phyloP scores from a whole-genome alignment of 805 yeast species.

The Metschnikowia noctiluminum region DNA sequence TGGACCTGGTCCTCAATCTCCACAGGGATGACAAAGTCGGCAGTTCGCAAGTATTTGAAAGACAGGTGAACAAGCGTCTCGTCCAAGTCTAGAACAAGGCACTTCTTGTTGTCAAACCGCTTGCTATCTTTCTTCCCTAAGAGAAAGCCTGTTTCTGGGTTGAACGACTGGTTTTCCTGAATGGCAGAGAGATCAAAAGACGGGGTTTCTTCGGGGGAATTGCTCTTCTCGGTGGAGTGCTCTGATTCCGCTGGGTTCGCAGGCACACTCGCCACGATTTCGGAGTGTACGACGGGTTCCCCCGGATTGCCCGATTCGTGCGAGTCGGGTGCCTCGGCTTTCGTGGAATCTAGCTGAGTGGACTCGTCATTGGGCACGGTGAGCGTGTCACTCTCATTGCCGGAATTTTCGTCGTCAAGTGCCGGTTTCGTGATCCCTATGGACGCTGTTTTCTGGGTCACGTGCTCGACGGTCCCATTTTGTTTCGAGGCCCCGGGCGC shows the following conservation, averaged over 20 bases:
- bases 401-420: conserved; percentile 36
- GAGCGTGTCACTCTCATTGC: conserved; percentile 41
- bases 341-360: conserved; percentile 16
- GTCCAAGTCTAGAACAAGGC: conserved; percentile 87
- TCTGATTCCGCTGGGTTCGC: background rate
- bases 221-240: conserved; percentile 13
- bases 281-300: background rate
- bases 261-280: conserved; percentile 1
- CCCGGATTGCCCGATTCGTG: background rate
- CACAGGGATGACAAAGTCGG: conserved; percentile 96
- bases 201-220: conserved; percentile 20
- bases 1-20: conserved; percentile 91
- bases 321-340: background rate
- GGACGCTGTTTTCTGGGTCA: background rate
- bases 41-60: conserved; percentile 85
- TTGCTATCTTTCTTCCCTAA: conserved; percentile 51
- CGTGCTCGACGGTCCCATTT: background rate
- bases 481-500: background rate
- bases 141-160: conserved; percentile 60
- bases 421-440: conserved; percentile 20
- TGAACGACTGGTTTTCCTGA: conserved; percentile 69
- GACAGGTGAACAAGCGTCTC: conserved; percentile 96
- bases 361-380: conserved; percentile 34
- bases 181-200: conserved; percentile 55
- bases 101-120: conserved; percentile 62